Evolutionary conservation across 768 basidiomycete genomes (phyloP), one percentile per base, ranked within the genome.

Genomic region (Collybia sordida): DNA sequence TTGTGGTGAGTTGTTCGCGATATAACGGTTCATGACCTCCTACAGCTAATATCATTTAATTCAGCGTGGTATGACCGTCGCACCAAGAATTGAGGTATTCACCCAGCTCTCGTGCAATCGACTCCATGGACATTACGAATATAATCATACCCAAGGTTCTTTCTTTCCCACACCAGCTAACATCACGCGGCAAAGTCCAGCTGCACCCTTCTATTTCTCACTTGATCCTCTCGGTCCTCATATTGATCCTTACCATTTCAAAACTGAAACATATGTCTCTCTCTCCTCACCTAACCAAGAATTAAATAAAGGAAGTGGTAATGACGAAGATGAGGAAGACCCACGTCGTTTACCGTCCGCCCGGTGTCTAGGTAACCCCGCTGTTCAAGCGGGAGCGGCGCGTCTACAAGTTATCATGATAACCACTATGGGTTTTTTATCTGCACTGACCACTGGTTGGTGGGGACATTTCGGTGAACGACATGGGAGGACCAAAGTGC

Each of bases 391-490:
- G 3, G 77, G 77, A 35, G 86, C 87, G 0, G 90, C 88, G 6
- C 78, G 78, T 28, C 69, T 92, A 9, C 90, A 92, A 58, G 83
- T 82, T 1, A 73, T 82, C 49, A 86, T 93, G 79, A 90, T 84
- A 0, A 83, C 86, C 11, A 83, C 76, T 2, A 86, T 87, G 81
- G 94, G 94, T 5, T 57, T 83, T 3, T 77, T 97, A 12, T 87
- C 88, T 17, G 92, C 90, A 0, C 66, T 95, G 23, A 94, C 90
- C 4, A 90, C 92, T 0, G 89, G 86, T 2, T 93, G 86, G 82
- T 97, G 94, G 94, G 90, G 91, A 23, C 81, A 81, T 49, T 87
- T 86, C 46, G 83, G 90, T 23, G 91, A 96, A 62, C 74, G 82
- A 18, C 68, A 86, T 55, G 94, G 94, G 12, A 75, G 94, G 40